A percentile compares a stretch with the other conserved stretches of the same genome.
Evolutionary conservation across 1,139 yeast species (phyloP).

Genomic region (Yamadazyma trypodendri): DNA sequence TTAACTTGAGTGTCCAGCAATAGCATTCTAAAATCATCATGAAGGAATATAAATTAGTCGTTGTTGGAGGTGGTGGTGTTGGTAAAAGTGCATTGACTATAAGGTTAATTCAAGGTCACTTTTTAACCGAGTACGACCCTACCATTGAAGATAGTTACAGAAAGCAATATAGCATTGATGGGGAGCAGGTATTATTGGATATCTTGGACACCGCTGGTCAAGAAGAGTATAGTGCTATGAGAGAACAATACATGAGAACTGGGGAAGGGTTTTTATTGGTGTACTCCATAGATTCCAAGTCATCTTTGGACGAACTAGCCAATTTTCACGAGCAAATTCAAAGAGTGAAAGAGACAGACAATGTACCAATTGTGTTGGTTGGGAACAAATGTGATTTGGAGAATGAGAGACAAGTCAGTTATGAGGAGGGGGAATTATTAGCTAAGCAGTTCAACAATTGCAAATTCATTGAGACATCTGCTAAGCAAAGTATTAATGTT

Average conservation of each 20-base stretch:
- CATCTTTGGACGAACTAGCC: conserved; percentile 75
- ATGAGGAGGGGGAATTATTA: conserved; percentile 77
- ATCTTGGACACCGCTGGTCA: conserved; percentile 98
- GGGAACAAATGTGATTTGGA: conserved; percentile 64
- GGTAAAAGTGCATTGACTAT: conserved; percentile 96
- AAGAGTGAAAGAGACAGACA: conserved; percentile 77
- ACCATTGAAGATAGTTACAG: conserved; percentile 84
- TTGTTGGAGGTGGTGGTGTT: conserved; percentile 98
- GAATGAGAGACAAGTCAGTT: conserved; percentile 77
- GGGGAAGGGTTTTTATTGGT: conserved; percentile 89
- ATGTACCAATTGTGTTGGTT: conserved; percentile 70
- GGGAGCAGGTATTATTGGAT: conserved; percentile 54
- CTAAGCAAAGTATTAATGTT: conserved; percentile 89
- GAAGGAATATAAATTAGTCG: conserved; percentile 83
- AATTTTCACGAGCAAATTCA: conserved; percentile 80
- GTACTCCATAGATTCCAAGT: conserved; percentile 77
- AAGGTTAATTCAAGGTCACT: conserved; percentile 85
- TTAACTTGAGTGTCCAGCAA: too few species aligned
- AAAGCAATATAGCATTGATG: conserved; percentile 54
- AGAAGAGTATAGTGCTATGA: conserved; percentile 94
- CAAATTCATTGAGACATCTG: conserved; percentile 88
- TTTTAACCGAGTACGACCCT: conserved; percentile 96
- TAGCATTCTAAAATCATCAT: too few species aligned
- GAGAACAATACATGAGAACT: conserved; percentile 91
- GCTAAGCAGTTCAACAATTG: conserved; percentile 72